These are phyloP conservation scores for Clathrus columnatus DNA, from an alignment of 768 basidiomycete genomes.

Conservation along the genomic window DNA sequence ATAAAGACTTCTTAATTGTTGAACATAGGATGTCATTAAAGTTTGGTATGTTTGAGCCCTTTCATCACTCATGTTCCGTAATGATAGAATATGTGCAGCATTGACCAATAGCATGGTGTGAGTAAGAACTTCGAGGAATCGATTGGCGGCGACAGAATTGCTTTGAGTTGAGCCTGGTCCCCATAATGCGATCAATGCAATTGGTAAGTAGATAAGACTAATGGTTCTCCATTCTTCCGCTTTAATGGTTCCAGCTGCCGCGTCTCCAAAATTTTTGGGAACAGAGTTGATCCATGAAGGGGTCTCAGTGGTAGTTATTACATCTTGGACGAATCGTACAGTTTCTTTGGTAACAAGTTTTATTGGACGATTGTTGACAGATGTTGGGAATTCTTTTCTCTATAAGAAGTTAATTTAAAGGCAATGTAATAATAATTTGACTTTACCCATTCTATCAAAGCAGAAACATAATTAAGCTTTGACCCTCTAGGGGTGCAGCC, in stretches of 20 bases:
- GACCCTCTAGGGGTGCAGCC: too few species aligned
- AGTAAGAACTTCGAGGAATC: conserved; percentile 14
- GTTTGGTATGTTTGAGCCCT: conserved; percentile 9
- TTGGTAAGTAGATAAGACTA: conserved; percentile 25
- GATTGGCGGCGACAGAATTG: too few species aligned
- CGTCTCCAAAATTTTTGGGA: conserved; percentile 22
- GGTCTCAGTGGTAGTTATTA: conserved; percentile 17
- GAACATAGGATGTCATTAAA: conserved; percentile 16
- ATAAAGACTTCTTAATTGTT: conserved; percentile 17
- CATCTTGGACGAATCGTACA: conserved; percentile 21
- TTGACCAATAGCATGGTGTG: conserved; percentile 23
- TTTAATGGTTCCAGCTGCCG: conserved; percentile 26
- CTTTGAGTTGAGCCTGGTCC: too few species aligned
- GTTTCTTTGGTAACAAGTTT: too few species aligned
- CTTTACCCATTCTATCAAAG: too few species aligned
- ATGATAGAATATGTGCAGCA: conserved; percentile 19
- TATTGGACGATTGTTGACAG: too few species aligned
- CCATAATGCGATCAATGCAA: conserved; percentile 27
- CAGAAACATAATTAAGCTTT: too few species aligned
- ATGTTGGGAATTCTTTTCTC: too few species aligned
- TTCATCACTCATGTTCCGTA: conserved; percentile 9
- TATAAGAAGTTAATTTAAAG: too few species aligned
- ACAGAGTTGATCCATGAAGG: conserved; percentile 23
- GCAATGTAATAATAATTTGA: too few species aligned
- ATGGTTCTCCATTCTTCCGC: conserved; percentile 29